Percentiles rank a stretch among this genome's conserved stretches.
These are phyloP conservation scores for Vitis vinifera DNA, from an alignment of 164 flowering plant species.

Conservation along the genomic window DNA sequence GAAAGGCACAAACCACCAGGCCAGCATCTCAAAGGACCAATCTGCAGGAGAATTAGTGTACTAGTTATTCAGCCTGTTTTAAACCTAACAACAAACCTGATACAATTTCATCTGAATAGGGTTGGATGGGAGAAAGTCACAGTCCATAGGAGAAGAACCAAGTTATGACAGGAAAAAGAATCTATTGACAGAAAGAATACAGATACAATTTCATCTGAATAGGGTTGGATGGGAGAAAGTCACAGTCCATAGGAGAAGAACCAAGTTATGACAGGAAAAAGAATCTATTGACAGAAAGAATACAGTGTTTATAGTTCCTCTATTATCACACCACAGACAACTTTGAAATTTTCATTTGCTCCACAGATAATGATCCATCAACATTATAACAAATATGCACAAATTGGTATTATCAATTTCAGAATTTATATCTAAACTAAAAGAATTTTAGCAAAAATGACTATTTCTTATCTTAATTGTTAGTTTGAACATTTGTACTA, in stretches of 20 bases:
- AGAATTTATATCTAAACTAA: too few relatives aligned
- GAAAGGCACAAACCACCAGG: conserved; percentile 97
- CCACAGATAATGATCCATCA: too few relatives aligned
- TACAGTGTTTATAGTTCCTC: too few relatives aligned
- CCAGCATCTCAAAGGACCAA: conserved; percentile 98
- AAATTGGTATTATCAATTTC: too few relatives aligned
- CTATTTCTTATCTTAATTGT: too few relatives aligned
- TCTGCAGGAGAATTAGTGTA: conserved; percentile 34
- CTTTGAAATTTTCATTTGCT: too few relatives aligned
- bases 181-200: neutral
- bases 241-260: neutral
- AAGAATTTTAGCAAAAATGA: too few relatives aligned
- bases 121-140: neutral
- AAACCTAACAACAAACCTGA: neutral
- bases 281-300: neutral
- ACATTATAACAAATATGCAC: too few relatives aligned
- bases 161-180: neutral
- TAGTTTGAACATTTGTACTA: too few relatives aligned
- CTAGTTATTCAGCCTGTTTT: conserved; percentile 1
- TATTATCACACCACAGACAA: too few relatives aligned
- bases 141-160: neutral
- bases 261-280: neutral
- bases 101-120: neutral
- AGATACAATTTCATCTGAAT: neutral
- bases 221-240: neutral